phyloP scores from a whole-genome alignment of 2,329 filamentous ascomycete genomes.

The Hypoxylon rubiginosum region DNA sequence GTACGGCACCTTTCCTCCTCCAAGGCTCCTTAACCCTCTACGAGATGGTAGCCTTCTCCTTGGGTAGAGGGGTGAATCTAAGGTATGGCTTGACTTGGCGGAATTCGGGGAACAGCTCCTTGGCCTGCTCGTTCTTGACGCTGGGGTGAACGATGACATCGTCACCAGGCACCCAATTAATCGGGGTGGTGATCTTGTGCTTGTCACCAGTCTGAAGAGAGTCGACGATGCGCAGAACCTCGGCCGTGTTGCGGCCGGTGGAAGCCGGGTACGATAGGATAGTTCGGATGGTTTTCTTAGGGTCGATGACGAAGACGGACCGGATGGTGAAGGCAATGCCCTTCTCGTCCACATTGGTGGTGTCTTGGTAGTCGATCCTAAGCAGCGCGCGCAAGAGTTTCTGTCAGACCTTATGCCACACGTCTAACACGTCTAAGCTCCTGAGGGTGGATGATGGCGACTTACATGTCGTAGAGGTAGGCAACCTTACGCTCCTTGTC shows the following conservation, averaged over 20 bases:
- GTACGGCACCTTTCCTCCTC: background rate
- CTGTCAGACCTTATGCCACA: background rate
- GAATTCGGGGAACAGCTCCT: conserved; percentile 86
- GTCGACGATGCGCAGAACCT: conserved; percentile 84
- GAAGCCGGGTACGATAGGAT: conserved; percentile 94
- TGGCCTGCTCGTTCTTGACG: conserved; percentile 86
- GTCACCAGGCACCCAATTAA: conserved; percentile 90
- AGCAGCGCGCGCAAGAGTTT: too few relatives aligned
- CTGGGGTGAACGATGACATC: conserved; percentile 92
- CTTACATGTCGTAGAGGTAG: conserved; percentile 82
- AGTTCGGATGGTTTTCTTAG: conserved; percentile 91
- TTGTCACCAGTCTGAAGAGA: conserved; percentile 87
- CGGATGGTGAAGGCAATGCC: conserved; percentile 94
- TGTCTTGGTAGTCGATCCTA: conserved; percentile 83
- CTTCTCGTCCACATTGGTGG: conserved; percentile 84
- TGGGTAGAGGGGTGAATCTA: conserved; percentile 76
- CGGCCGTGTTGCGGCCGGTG: conserved; percentile 85
- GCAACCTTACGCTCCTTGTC: conserved; percentile 84
- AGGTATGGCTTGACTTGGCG: conserved; percentile 79
- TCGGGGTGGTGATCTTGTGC: conserved; percentile 88
- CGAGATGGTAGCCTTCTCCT: conserved; percentile 61
- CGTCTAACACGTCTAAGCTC: background rate
- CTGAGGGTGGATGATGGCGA: conserved; percentile 12
- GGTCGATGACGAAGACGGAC: conserved; percentile 94
- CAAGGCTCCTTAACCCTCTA: conserved; percentile 33